Evolutionary conservation across 805 yeast species (phyloP).

Genomic region (Blastobotrys terrestris): DNA sequence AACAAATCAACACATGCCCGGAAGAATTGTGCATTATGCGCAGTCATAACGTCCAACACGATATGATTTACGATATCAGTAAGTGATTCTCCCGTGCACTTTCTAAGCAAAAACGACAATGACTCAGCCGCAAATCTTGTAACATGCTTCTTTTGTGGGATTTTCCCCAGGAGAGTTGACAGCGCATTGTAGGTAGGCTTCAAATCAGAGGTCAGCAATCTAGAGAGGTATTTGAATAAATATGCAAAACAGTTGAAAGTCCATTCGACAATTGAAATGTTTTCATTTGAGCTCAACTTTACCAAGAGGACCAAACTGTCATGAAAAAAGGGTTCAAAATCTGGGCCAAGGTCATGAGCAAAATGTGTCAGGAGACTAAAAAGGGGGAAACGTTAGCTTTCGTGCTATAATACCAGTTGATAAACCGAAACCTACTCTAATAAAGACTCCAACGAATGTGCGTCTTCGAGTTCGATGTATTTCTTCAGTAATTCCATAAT

Average conservation of each 20-base stretch:
- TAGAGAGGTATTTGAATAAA: conserved; percentile 78
- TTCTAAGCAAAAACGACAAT: conserved; percentile 72
- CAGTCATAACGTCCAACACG: conserved; percentile 29
- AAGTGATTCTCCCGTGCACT: conserved; percentile 48
- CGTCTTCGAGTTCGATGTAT: conserved; percentile 52
- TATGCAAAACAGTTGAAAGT: conserved; percentile 80
- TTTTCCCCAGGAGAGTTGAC: conserved; percentile 55
- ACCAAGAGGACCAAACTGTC: conserved; percentile 47
- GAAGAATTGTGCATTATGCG: conserved; percentile 43
- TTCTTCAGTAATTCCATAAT: conserved; percentile 50
- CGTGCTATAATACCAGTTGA: not conserved
- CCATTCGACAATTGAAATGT: conserved; percentile 53
- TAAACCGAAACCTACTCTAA: conserved; percentile 49
- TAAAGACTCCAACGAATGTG: conserved; percentile 69
- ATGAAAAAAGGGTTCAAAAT: conserved; percentile 67
- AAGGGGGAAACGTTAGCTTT: conserved; percentile 3
- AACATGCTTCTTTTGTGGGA: conserved; percentile 51
- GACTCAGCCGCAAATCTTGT: conserved; percentile 88
- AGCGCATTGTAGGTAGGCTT: conserved; percentile 62
- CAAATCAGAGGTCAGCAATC: conserved; percentile 54
- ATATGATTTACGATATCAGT: conserved; percentile 39
- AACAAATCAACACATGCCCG: conserved; percentile 55
- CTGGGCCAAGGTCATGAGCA: conserved; percentile 88
- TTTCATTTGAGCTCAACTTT: conserved; percentile 41
- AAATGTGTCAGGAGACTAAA: conserved; percentile 61